Conservation (phyloP, 2,329 filamentous ascomycete genomes). For the Penicillium sumatraense region DNA sequence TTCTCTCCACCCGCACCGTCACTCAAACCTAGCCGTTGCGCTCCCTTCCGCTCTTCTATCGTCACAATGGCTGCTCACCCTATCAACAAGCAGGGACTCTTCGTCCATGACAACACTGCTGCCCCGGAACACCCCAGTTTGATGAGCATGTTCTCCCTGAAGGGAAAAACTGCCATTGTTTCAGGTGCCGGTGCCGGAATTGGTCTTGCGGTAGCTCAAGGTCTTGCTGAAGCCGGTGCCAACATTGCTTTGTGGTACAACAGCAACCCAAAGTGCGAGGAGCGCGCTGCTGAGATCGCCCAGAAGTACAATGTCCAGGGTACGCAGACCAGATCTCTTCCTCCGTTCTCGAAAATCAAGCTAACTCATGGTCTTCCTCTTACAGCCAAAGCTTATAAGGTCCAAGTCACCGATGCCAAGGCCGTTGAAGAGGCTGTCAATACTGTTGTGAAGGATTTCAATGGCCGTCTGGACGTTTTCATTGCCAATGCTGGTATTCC, state of each 20-base stretch:
- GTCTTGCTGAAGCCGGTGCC: constrained; percentile 70
- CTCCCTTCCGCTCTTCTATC: neutral
- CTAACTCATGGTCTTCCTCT: neutral
- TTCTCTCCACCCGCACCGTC: neutral
- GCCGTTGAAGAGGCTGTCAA: constrained; percentile 49
- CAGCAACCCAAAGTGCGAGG: constrained; percentile 67
- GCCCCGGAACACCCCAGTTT: constrained; percentile 54
- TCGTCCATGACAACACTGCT: constrained; percentile 62
- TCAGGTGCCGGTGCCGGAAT: constrained; percentile 73
- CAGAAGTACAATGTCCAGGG: constrained; percentile 68
- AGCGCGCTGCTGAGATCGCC: constrained; percentile 66
- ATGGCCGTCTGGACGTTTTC: constrained; percentile 76
- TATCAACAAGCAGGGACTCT: constrained; percentile 38
- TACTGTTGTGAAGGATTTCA: constrained; percentile 63
- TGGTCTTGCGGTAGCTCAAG: constrained; percentile 67
- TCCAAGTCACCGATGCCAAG: constrained; percentile 50
- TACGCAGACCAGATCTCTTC: constrained; percentile 19
- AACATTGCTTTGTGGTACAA: constrained; percentile 77
- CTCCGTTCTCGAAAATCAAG: constrained; percentile 38
- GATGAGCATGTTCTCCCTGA: constrained; percentile 70
- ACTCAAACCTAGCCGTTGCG: neutral
- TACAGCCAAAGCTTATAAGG: constrained; percentile 55
- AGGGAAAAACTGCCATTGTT: constrained; percentile 71
- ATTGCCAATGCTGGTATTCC: constrained; percentile 78
- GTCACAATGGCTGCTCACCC: constrained; percentile 41